Percentiles rank a stretch among this genome's conserved stretches.
These are phyloP conservation scores for Dendrothele bispora DNA, from an alignment of 768 basidiomycete genomes.

Conservation along the genomic window DNA sequence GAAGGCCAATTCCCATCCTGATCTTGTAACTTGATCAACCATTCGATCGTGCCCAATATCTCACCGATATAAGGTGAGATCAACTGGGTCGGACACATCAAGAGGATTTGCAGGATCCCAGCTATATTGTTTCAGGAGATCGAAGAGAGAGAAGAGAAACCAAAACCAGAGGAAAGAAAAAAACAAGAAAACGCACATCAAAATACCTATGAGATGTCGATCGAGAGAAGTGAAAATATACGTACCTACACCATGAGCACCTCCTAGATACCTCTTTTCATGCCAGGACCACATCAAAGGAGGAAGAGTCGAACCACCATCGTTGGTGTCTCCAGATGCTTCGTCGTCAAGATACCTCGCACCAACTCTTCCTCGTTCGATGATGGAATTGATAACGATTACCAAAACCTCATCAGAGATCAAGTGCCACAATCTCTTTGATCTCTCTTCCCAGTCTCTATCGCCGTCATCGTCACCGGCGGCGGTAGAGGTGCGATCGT, in stretches of 20 bases:
- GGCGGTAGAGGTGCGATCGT: slow-evolving; percentile 15
- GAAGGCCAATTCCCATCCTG: slow-evolving; percentile 53
- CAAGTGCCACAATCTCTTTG: slow-evolving; percentile 1
- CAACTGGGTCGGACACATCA: slow-evolving; percentile 39
- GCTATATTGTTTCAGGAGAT: no score
- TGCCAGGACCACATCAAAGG: slow-evolving; percentile 64
- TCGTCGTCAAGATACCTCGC: no score
- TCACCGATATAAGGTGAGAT: slow-evolving; percentile 37
- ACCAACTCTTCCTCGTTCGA: slow-evolving; percentile 37
- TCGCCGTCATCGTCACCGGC: slow-evolving; percentile 8
- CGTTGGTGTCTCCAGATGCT: no score
- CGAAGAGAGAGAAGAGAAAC: no score
- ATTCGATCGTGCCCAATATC: slow-evolving; percentile 45
- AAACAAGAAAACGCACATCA: background rate
- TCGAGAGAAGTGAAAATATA: background rate
- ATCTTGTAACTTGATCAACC: slow-evolving; percentile 48
- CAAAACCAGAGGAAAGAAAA: background rate
- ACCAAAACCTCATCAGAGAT: slow-evolving; percentile 37
- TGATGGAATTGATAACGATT: slow-evolving; percentile 43
- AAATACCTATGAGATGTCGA: slow-evolving; percentile 57
- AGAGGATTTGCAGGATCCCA: slow-evolving; percentile 53
- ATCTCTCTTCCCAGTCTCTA: slow-evolving; percentile 7
- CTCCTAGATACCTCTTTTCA: slow-evolving; percentile 54
- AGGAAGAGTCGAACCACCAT: slow-evolving; percentile 25
- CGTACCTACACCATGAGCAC: slow-evolving; percentile 60